Percentiles rank a stretch among this genome's conserved stretches.
Evolutionary conservation across 371 early-diverging fungal genomes (phyloP).

Genomic region (Mucor saturninus): DNA sequence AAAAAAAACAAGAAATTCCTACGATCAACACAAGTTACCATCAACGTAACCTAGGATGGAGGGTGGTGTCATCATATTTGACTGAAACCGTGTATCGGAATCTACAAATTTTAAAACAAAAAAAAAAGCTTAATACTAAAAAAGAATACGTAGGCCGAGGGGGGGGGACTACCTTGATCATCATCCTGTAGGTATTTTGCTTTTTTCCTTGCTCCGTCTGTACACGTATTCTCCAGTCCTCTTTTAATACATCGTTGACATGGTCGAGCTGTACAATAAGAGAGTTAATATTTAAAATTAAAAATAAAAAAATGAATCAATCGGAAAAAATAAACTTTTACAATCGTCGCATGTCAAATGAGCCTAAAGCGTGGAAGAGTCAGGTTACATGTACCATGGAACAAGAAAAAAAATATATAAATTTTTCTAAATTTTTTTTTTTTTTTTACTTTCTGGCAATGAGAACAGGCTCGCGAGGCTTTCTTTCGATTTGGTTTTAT

Average conservation of each 20-base stretch:
- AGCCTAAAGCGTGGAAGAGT: slow-evolving; percentile 26
- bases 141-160: too few relatives aligned
- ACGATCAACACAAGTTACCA: slow-evolving; percentile 23
- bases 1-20: not conserved
- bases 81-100: slow-evolving; percentile 18
- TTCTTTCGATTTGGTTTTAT: slow-evolving; percentile 22
- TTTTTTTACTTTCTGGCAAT: slow-evolving; percentile 45
- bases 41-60: slow-evolving; percentile 20
- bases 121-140: not conserved
- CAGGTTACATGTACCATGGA: not conserved
- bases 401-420: not conserved
- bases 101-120: slow-evolving; percentile 1
- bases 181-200: slow-evolving; percentile 81
- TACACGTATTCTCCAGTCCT: slow-evolving; percentile 68
- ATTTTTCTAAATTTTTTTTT: not conserved
- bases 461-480: slow-evolving; percentile 42
- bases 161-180: slow-evolving; percentile 10
- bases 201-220: slow-evolving; percentile 78
- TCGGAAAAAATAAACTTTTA: slow-evolving; percentile 22
- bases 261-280: slow-evolving; percentile 59
- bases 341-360: slow-evolving; percentile 67
- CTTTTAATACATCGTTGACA: slow-evolving; percentile 80
- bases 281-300: not conserved
- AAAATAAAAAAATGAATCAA: not conserved
- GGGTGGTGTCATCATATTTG: slow-evolving; percentile 20